A percentile compares a stretch with the other conserved stretches of the same genome.
These are phyloP conservation scores for Penicillium carneum DNA, from an alignment of 2,329 filamentous ascomycete genomes.

Conservation along the genomic window DNA sequence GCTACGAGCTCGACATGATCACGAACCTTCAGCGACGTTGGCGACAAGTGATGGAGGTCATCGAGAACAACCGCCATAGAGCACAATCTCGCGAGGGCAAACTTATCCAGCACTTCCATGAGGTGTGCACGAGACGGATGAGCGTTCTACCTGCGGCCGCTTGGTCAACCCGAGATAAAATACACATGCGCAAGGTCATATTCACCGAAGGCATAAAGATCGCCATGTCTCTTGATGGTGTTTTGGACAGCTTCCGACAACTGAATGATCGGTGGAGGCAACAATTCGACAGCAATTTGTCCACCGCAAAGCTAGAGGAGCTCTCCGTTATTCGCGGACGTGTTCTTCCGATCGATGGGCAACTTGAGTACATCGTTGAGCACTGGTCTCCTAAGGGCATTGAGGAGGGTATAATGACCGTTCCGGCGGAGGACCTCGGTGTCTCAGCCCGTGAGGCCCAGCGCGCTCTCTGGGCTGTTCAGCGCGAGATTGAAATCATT, in stretches of 20 bases:
- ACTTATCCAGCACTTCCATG: constrained; percentile 6
- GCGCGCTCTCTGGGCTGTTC: constrained; percentile 10
- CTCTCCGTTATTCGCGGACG: constrained; percentile 12
- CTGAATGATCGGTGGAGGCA: constrained; percentile 18
- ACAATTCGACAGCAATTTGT: not conserved
- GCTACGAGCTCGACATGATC: constrained; percentile 15
- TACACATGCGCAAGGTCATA: constrained; percentile 22
- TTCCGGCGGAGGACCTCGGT: not conserved
- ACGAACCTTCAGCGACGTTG: constrained; percentile 24
- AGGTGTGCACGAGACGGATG: constrained; percentile 1
- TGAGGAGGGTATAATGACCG: not conserved
- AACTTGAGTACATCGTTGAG: constrained; percentile 2
- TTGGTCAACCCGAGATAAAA: constrained; percentile 12
- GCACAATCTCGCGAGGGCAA: constrained; percentile 10
- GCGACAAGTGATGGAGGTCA: constrained; percentile 16
- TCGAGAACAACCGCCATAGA: constrained; percentile 6
- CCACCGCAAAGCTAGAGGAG: constrained; percentile 20
- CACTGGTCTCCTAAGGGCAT: constrained; percentile 22
- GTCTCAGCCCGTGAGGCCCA: constrained; percentile 17
- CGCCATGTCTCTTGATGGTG: constrained; percentile 4
- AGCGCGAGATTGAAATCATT: constrained; percentile 19
- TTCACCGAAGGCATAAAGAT: constrained; percentile 23
- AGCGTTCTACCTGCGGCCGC: not conserved
- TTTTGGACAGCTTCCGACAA: not conserved
- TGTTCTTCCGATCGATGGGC: constrained; percentile 14